Conservation (phyloP, 345 rosid species). For the Heritiera fomes region DNA sequence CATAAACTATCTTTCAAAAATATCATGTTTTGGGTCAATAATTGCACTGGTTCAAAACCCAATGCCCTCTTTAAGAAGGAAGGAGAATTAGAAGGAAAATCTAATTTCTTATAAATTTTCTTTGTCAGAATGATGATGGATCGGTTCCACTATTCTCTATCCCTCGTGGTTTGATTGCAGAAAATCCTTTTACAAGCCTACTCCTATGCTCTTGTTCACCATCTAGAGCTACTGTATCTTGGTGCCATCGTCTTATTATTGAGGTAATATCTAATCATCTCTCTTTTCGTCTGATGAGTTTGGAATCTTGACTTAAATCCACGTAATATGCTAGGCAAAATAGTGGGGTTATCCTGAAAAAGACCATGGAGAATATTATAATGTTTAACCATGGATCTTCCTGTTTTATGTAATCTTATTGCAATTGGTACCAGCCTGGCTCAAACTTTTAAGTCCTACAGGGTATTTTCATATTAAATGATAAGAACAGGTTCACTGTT, state of each 20-base stretch:
- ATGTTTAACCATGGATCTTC: no score
- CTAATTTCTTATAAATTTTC: conserved; percentile 28
- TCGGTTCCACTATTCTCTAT: conserved; percentile 69
- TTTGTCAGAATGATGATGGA: conserved; percentile 68
- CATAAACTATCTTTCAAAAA: background rate
- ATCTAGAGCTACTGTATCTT: conserved; percentile 54
- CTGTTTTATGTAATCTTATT: no score
- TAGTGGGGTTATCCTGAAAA: background rate
- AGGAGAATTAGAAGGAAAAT: background rate
- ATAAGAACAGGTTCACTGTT: background rate
- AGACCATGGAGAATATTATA: background rate
- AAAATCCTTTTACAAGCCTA: conserved; percentile 90
- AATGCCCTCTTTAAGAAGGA: background rate
- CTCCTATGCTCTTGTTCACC: conserved; percentile 64
- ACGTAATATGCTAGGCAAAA: background rate
- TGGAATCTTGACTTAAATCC: conserved; percentile 9
- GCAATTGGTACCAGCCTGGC: no score
- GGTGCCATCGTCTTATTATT: conserved; percentile 77
- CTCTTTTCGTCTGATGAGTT: background rate
- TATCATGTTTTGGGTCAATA: background rate
- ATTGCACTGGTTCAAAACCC: background rate
- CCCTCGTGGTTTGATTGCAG: conserved; percentile 80
- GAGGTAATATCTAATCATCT: conserved; percentile 55
- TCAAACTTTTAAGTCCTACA: background rate
- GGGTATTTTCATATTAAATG: conserved; percentile 1